Evolutionary conservation across 2,329 filamentous ascomycete species (phyloP), one percentile per base, ranked within the genome.

Genomic region (Aureobasidium sp.): DNA sequence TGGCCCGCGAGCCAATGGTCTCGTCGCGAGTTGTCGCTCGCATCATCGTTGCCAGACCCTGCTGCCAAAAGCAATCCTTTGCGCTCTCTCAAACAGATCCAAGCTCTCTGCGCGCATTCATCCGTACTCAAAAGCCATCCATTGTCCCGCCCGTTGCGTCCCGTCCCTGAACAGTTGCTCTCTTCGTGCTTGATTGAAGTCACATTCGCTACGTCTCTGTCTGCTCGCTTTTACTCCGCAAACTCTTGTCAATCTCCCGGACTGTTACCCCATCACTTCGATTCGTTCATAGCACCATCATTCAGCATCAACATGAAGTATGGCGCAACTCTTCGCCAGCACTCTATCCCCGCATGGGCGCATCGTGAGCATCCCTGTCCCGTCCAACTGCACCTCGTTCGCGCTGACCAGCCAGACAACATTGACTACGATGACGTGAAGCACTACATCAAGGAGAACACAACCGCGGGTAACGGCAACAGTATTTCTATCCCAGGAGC

Each of bases 371-470:
- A 34, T 21, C 21, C 29, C 21, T 21, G 21, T 21, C 21, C 11
- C 16, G 16, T 11, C 29, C 49, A 16, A 13, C 16, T 16, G 32
- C 60, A 29, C 6, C n/a, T 36, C 27, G 25, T n/a, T 3, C 32
- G 21, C 25, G 15, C 45, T 49, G 50, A 63, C 64, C 54, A 27
- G 44, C 37, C 72, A 90, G 87, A 92, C 73, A 94, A 95, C 74
- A 85, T 95, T 74, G 90, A 94, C 74, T 95, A 95, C 79, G 90
- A 93, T 73, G 88, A 89, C 53, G 82, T 95, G 65, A 95, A 95
- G 75, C 83, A 89, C 72, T 81, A 90, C 69, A 93, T 95, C 78
- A 94, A 93, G 73, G 83, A 83, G 63, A 84, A 91, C 71, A 95
- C 90, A 1, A 87, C 86, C 13, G 83, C 82, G 48, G 84, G 87